Conservation (phyloP, 2,329 filamentous ascomycete genomes). For the Chaetomiaceae sp. region DNA sequence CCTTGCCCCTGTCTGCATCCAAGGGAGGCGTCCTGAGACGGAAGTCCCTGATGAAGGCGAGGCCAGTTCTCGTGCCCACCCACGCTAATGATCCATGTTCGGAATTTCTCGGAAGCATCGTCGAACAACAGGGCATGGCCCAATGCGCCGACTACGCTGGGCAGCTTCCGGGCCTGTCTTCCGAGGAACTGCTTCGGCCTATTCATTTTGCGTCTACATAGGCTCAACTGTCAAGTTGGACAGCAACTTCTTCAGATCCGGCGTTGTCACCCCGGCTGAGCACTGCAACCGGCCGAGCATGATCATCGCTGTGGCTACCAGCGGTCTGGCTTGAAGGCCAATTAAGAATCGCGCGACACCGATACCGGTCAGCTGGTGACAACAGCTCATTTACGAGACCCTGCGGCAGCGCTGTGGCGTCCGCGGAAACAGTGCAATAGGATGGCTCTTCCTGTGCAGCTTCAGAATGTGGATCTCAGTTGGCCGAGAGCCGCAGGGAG, state of each 20-base stretch:
- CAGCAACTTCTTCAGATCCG: background rate
- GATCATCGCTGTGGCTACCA: constrained; percentile 7
- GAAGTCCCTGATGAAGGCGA: constrained; percentile 3
- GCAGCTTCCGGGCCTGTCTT: background rate
- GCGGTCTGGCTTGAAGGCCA: background rate
- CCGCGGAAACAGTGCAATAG: too few species aligned
- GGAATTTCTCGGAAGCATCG: constrained; percentile 22
- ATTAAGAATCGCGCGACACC: background rate
- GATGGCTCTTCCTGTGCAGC: background rate
- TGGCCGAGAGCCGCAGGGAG: too few species aligned
- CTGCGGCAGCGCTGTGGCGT: constrained; percentile 6
- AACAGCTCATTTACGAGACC: constrained; percentile 5
- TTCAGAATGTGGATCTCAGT: background rate
- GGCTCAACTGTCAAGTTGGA: background rate
- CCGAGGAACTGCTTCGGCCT: background rate
- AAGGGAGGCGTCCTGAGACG: too few species aligned
- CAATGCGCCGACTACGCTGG: constrained; percentile 1
- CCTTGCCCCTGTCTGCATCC: background rate
- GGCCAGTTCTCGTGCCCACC: constrained; percentile 21
- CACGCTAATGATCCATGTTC: constrained; percentile 21
- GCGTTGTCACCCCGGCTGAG: background rate
- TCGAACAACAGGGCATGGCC: background rate
- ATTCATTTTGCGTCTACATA: background rate
- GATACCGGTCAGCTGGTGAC: constrained; percentile 13
- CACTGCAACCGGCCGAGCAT: constrained; percentile 3